Evolutionary conservation across 345 rosid genomes (phyloP).

Genomic region (Melaleuca quinquenervia): DNA sequence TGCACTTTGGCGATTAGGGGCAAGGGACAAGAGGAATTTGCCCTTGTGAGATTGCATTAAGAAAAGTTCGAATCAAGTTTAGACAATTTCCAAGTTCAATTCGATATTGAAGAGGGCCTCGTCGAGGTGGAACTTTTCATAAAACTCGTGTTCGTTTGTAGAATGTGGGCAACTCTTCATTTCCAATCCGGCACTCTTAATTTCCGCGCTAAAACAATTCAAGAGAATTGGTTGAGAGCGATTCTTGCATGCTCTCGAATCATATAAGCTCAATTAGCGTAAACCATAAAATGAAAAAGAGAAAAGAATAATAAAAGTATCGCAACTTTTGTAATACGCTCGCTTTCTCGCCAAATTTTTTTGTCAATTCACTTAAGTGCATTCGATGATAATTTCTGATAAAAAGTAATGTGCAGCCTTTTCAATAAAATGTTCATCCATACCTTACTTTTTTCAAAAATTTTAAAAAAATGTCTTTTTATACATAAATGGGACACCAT

Average conservation of each 20-base stretch:
- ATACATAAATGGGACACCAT: no score
- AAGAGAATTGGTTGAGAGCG: neutral
- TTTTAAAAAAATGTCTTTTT: no score
- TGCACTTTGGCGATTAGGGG: neutral
- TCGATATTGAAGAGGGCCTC: neutral
- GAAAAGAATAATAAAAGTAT: neutral
- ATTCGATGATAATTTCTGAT: no score
- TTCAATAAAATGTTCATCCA: no score
- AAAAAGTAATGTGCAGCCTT: no score
- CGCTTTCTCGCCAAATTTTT: fast-evolving
- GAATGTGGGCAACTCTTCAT: neutral
- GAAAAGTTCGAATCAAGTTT: neutral
- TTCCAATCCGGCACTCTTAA: no score
- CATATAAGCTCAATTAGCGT: neutral
- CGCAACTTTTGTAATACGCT: neutral
- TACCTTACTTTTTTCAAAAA: no score
- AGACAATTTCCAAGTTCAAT: neutral
- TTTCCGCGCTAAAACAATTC: no score
- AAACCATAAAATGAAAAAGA: neutral
- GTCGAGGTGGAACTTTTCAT: neutral
- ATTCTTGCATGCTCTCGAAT: neutral
- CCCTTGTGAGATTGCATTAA: no score
- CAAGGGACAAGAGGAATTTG: neutral
- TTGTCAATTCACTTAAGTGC: fast-evolving
- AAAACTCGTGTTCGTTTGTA: neutral